Percentiles rank a stretch among this genome's conserved stretches.
Evolutionary conservation across 2,329 filamentous ascomycete genomes (phyloP).

Genomic region (Grosmannia penicillata): DNA sequence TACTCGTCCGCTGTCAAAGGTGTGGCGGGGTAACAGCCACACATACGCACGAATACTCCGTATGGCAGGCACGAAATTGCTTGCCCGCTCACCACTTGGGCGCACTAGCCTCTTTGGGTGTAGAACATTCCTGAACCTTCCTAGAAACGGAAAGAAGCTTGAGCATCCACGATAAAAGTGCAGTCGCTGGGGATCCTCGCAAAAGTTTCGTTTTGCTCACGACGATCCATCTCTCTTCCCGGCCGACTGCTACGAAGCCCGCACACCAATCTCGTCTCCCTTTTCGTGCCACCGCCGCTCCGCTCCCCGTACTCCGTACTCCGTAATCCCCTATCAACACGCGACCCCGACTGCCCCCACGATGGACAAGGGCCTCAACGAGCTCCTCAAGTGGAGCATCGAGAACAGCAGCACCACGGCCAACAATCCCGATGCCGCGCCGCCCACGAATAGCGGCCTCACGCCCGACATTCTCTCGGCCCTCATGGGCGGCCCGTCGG

Average conservation of each 20-base stretch:
- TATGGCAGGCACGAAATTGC: not conserved
- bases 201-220: too few relatives aligned
- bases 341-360: not conserved
- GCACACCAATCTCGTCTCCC: too few relatives aligned
- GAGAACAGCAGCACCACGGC: constrained; percentile 12
- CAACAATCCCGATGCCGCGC: constrained; percentile 12
- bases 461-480: constrained; percentile 57
- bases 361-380: constrained; percentile 20
- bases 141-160: constrained; percentile 14
- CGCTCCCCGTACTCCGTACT: not conserved
- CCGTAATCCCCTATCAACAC: too few relatives aligned
- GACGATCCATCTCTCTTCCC: too few relatives aligned
- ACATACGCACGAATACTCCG: not conserved
- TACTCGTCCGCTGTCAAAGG: too few relatives aligned
- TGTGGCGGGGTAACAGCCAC: not conserved
- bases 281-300: not conserved
- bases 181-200: too few relatives aligned
- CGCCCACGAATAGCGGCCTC: constrained; percentile 28
- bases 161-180: constrained; percentile 1
- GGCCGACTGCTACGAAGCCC: too few relatives aligned
- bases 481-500: constrained; percentile 70
- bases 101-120: constrained; percentile 14
- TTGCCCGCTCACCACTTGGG: not conserved
- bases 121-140: constrained; percentile 22
- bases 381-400: constrained; percentile 24